A percentile compares a stretch with the other conserved stretches of the same genome.
These are phyloP conservation scores for Aspergillus piperis DNA, from an alignment of 2,329 filamentous ascomycete genomes.

Conservation along the genomic window DNA sequence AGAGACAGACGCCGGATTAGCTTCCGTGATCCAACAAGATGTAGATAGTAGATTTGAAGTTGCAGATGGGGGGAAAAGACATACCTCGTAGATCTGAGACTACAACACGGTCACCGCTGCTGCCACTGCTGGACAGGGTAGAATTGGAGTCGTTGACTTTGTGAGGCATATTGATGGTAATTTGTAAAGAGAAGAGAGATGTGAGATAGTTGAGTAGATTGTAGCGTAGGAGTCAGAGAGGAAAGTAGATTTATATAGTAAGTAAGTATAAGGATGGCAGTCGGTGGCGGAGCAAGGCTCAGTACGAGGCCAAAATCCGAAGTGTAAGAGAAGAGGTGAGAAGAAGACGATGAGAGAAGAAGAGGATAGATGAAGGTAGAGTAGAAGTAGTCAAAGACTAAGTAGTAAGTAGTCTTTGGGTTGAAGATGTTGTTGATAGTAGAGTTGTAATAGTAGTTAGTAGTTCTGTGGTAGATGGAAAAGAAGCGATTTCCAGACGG, in stretches of 20 bases:
- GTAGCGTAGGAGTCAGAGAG: background rate
- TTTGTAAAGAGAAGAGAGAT: no score
- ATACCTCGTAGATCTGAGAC: conserved; percentile 35
- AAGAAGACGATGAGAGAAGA: background rate
- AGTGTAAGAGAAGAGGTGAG: background rate
- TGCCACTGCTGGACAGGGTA: conserved; percentile 35
- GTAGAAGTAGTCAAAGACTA: background rate
- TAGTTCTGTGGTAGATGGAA: conserved; percentile 4
- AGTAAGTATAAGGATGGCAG: conserved; percentile 15
- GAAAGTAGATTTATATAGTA: conserved; percentile 3
- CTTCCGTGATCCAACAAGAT: conserved; percentile 1
- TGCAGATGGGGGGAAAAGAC: conserved; percentile 11
- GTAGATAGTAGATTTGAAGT: background rate
- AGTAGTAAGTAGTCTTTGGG: background rate
- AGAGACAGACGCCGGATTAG: conserved; percentile 17
- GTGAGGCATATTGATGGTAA: conserved; percentile 32
- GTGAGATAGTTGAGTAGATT: background rate
- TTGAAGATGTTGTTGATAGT: conserved; percentile 6
- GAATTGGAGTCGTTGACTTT: conserved; percentile 41
- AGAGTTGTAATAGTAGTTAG: background rate
- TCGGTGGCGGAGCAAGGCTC: conserved; percentile 24
- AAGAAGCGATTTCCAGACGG: conserved; percentile 5
- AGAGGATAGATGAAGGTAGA: conserved; percentile 5
- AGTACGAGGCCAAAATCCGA: conserved; percentile 12
- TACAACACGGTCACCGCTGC: conserved; percentile 32